Base-by-base conservation (phyloP, 352 stramenopile species). In the Phytopythium kandeliae region DNA sequence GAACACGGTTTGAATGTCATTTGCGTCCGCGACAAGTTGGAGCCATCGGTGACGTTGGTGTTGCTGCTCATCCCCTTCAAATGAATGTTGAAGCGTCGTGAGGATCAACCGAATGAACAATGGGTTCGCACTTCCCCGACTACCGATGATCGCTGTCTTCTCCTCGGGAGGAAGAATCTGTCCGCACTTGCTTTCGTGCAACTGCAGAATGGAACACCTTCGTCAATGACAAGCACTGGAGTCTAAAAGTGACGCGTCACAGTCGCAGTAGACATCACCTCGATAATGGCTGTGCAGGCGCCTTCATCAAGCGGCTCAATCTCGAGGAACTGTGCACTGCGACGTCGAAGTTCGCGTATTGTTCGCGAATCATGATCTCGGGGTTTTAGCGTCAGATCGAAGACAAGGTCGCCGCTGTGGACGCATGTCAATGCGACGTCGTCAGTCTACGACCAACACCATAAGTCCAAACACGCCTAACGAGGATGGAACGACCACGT, bases 51-150 rank as follows among this genome's bases (percentile, higher is more conserved):
- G 60, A 3, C 70, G 60, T 28, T 59, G 58, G 11, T 71, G 50
- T 6, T 21, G 55, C n/a, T 61, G 60, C n/a, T 28, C 22, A 22
- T 22, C 24, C 2, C 11, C 47, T 12, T 34, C 31, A 24, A 44
- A 53, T 42, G 86, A 86, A 6, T 83, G 60, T 41, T 85, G 76
- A 26, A 83, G 71, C 5, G 64, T 73, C 37, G 80, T 67, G 1
- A 90, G 60, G n/a, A 90, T 37, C 13, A 90, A 58, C 17, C 80
- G 68, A 26, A 91, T 46, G 28, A 76, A 88, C 21, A 93, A 54
- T 2, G 83, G 83, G 38, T 65, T 91, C 8, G 74, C 84, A 51
- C 83, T 93, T 11, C 80, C 76, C 3, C 63, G 61, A 34, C 69
- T 65, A 4, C 54, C 40, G 3, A 89, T 51, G 36, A 91, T 60